Base-by-base conservation (phyloP, 2,329 filamentous ascomycete species). In the Ceratocystis colombiana region DNA sequence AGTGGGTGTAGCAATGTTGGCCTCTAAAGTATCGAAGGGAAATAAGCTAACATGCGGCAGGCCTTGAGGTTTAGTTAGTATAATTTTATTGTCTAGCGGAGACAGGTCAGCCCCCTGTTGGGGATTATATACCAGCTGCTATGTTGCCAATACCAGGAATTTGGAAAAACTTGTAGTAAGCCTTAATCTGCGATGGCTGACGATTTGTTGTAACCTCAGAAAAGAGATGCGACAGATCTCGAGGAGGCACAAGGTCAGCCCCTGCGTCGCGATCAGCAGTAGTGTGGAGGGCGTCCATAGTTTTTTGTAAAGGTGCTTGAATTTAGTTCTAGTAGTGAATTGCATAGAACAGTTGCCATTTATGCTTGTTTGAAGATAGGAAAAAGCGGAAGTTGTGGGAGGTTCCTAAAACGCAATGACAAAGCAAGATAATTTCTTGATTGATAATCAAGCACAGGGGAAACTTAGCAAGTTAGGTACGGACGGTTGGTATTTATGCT, bases 21-120 rank as follows among this genome's bases (percentile, higher is more conserved):
- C 89, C 76, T 96, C 90, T 69, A 96, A 84, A 0, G 90, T 94
- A 72, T 96, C 91, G 75, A 88, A 96, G 7, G 92, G 92, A 73
- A 96, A 96, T 77, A 90, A 90, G 67, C 82, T 82, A 48, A 87
- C 80, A 75, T 94, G 87, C 17, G 92, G 92, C 25, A 96, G 82
- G 68, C 90, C 89, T 92, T 69, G 2, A 37, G 22, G 62, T 12
- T 44, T 25, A 25, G 41, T 57, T 33, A 48, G 57, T 17, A 59
- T 48, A 20, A 41, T 37, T 20, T 50, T 15, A 63, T 25, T 48
- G 61, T 33, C 25, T 62, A 25, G 30, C 37, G 37, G n/a, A 48
- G 33, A 28, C 44, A 68, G 63, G 70, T 44, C 55, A 67, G 33
- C 30, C 76, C 4, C 37, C 1, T 61, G 25, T 37, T 48, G 10